Evolutionary conservation across 176 grass and related monocot species (phyloP).

Genomic region (Miscanthus lutarioriparius): DNA sequence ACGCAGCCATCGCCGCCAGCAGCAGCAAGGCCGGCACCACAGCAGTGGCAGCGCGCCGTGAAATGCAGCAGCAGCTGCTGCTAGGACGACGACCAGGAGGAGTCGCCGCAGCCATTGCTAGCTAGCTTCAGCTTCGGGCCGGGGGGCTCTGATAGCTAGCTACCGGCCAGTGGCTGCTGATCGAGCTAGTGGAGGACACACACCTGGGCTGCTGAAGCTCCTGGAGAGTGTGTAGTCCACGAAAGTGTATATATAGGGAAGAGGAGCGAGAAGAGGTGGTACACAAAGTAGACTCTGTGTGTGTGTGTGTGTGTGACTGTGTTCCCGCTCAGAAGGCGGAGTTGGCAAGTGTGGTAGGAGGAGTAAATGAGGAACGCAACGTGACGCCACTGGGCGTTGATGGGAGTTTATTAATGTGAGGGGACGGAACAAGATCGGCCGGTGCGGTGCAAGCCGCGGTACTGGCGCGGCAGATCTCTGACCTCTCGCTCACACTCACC

Average conservation of each 20-base stretch:
- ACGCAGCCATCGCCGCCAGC: conserved; percentile 23
- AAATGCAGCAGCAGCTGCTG: background rate
- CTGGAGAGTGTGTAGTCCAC: background rate
- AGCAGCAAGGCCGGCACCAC: conserved; percentile 7
- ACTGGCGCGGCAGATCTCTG: background rate
- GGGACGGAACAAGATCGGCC: background rate
- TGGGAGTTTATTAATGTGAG: background rate
- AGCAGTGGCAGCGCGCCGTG: background rate
- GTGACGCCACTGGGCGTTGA: background rate
- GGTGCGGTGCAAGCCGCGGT: background rate
- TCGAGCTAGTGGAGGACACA: background rate
- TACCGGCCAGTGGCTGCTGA: background rate
- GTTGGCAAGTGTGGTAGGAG: conserved; percentile 24
- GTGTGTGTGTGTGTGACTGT: background rate
- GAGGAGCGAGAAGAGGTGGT: background rate
- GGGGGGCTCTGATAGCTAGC: background rate
- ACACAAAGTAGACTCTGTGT: background rate
- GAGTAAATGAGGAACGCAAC: conserved; percentile 18
- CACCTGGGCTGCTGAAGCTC: background rate
- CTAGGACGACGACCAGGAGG: background rate
- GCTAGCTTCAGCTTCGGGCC: background rate
- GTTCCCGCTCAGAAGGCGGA: background rate
- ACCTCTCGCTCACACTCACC: background rate
- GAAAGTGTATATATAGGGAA: background rate
- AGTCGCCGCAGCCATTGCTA: conserved; percentile 5